These are phyloP conservation scores for Kalaharituber pfeilii DNA, from an alignment of 2,329 filamentous ascomycete genomes.

Conservation along the genomic window DNA sequence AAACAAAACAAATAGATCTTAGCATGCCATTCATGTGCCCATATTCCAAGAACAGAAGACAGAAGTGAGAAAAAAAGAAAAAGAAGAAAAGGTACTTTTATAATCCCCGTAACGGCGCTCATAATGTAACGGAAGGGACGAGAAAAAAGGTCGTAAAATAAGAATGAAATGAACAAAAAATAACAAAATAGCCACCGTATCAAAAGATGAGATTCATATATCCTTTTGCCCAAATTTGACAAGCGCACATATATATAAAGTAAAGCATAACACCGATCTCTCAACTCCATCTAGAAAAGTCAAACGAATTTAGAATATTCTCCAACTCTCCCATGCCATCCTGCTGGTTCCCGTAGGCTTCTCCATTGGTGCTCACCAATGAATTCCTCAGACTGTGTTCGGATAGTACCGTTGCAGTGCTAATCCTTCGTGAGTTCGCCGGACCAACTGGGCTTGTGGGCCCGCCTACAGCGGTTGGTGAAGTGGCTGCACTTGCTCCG, in stretches of 20 bases:
- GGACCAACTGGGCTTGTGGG: constrained; percentile 10
- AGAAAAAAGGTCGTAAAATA: neutral
- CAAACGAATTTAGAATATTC: constrained; percentile 15
- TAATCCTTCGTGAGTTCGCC: constrained; percentile 5
- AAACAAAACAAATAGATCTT: constrained; percentile 6
- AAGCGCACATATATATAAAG: constrained; percentile 7
- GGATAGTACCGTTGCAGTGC: constrained; percentile 14
- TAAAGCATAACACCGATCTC: no score
- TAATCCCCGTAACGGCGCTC: neutral
- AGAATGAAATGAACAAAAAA: constrained; percentile 6
- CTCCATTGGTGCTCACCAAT: constrained; percentile 2
- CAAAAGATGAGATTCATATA: neutral
- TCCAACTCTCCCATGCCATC: constrained; percentile 9
- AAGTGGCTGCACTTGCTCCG: constrained; percentile 28
- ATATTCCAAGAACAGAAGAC: no score
- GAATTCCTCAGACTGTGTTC: constrained; percentile 14
- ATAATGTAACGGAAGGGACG: constrained; percentile 5
- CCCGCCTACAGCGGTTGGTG: constrained; percentile 5
- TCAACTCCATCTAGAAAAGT: constrained; percentile 19
- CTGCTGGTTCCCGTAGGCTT: constrained; percentile 2
- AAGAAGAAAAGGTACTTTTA: constrained; percentile 5
- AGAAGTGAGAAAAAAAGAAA: constrained; percentile 1
- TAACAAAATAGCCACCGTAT: constrained; percentile 3
- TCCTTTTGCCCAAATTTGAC: neutral
- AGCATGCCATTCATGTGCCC: no score